These are phyloP conservation scores for Chytriomyces sp. DNA, from an alignment of 192 early-diverging fungal genomes.

Conservation along the genomic window DNA sequence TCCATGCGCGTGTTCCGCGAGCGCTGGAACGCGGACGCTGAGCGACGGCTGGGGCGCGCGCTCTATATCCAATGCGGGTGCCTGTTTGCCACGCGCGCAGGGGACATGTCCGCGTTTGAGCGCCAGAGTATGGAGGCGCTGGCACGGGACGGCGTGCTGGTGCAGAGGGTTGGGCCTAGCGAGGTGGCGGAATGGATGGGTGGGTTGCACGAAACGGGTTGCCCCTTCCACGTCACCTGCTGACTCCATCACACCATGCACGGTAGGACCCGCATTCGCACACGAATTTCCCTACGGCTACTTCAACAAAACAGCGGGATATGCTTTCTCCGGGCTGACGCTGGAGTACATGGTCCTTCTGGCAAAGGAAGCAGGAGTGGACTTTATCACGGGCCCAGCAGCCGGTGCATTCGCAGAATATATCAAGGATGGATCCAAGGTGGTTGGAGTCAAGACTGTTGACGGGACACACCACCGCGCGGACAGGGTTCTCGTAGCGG, in stretches of 20 bases:
- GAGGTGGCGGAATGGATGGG: background rate
- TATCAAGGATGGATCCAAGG: background rate
- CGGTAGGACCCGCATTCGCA: background rate
- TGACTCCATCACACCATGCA: background rate
- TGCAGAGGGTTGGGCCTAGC: background rate
- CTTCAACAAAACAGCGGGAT: slow-evolving; percentile 14
- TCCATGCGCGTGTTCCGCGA: slow-evolving; percentile 23
- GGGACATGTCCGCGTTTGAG: slow-evolving; percentile 15
- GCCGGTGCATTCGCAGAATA: slow-evolving; percentile 6
- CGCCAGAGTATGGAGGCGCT: slow-evolving; percentile 1
- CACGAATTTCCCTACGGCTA: slow-evolving; percentile 9
- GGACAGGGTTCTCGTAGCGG: slow-evolving; percentile 25
- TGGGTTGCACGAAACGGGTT: background rate
- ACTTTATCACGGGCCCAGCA: background rate
- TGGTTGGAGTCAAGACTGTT: slow-evolving; percentile 9
- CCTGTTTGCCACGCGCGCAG: slow-evolving; percentile 8
- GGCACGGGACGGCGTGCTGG: background rate
- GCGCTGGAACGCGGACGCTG: slow-evolving; percentile 30
- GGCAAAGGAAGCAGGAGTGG: slow-evolving; percentile 17
- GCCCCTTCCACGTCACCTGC: background rate
- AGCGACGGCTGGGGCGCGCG: background rate
- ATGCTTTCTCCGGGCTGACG: slow-evolving; percentile 9
- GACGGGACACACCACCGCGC: slow-evolving; percentile 11
- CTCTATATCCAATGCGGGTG: slow-evolving; percentile 39
- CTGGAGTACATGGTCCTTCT: slow-evolving; percentile 11